Conservation (phyloP, 306 rosid species). For the Rosa lucieae region DNA sequence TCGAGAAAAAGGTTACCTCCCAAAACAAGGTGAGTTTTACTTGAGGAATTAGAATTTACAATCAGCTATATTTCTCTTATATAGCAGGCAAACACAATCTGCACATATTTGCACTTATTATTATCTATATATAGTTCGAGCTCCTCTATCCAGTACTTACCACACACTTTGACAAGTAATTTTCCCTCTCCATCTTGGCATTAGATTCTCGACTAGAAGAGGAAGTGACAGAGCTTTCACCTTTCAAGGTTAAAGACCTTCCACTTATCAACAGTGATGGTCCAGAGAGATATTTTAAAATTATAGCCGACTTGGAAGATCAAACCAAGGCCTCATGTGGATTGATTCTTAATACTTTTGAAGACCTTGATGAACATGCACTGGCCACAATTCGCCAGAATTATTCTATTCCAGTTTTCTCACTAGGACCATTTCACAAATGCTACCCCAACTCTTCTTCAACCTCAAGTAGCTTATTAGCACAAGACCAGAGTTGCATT, state of each 20-base stretch:
- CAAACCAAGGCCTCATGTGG: constrained; percentile 45
- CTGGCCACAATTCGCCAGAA: constrained; percentile 26
- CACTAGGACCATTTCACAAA: constrained; percentile 65
- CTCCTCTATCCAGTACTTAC: too few species aligned
- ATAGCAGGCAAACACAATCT: too few species aligned
- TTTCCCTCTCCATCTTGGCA: not conserved
- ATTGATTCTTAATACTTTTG: constrained; percentile 54
- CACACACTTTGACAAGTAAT: not conserved
- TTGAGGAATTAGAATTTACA: too few species aligned
- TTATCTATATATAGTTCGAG: too few species aligned
- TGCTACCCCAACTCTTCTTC: constrained; percentile 17
- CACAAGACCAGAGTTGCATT: constrained; percentile 46
- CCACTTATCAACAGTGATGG: constrained; percentile 21
- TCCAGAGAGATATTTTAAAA: constrained; percentile 17
- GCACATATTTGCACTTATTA: too few species aligned
- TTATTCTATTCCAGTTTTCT: constrained; percentile 38
- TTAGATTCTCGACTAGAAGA: constrained; percentile 41
- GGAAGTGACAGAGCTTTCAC: constrained; percentile 36
- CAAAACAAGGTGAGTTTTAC: constrained; percentile 35
- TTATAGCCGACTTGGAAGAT: constrained; percentile 21
- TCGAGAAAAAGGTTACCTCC: constrained; percentile 39
- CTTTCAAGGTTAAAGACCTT: constrained; percentile 47
- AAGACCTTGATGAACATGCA: constrained; percentile 44
- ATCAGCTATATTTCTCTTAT: too few species aligned
- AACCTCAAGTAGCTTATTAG: constrained; percentile 38